phyloP scores from a whole-genome alignment of 768 basidiomycete genomes.

The Auriscalpium microsporum region DNA sequence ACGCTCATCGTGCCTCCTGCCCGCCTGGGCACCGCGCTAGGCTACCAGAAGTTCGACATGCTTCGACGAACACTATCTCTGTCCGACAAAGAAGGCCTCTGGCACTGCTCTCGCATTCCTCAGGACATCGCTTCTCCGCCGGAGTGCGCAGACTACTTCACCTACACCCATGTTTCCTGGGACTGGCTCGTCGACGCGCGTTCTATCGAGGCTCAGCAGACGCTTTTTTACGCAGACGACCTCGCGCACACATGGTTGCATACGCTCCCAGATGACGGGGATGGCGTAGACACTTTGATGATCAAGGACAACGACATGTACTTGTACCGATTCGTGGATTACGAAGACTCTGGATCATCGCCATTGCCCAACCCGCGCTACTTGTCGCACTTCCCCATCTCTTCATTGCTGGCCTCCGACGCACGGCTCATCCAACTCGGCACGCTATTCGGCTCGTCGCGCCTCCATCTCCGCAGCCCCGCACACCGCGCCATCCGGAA shows the following conservation, averaged over 20 bases:
- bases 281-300: conserved; percentile 39
- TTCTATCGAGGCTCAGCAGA: conserved; percentile 28
- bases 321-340: conserved; percentile 52
- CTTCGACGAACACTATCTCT: conserved; percentile 30
- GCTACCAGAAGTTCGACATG: conserved; percentile 46
- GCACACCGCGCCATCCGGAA: conserved; percentile 35
- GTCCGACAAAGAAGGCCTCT: conserved; percentile 42
- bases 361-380: conserved; percentile 26
- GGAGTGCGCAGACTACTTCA: conserved; percentile 52
- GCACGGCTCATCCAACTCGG: conserved; percentile 61
- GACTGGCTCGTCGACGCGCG: conserved; percentile 56
- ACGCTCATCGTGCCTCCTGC: conserved; percentile 75
- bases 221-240: conserved; percentile 42
- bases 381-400: conserved; percentile 33
- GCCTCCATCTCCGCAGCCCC: conserved; percentile 42
- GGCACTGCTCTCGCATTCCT: conserved; percentile 40
- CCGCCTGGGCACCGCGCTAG: conserved; percentile 53
- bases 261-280: conserved; percentile 29
- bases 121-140: conserved; percentile 29
- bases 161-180: conserved; percentile 63
- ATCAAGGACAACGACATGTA: conserved; percentile 53
- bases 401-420: conserved; percentile 28
- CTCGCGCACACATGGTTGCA: conserved; percentile 41
- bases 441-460: conserved; percentile 68
- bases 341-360: neutral